A percentile compares a stretch with the other conserved stretches of the same genome.
Conservation (phyloP, 1,284 basidiomycete species). For the Coniferiporia sulphurascens region DNA sequence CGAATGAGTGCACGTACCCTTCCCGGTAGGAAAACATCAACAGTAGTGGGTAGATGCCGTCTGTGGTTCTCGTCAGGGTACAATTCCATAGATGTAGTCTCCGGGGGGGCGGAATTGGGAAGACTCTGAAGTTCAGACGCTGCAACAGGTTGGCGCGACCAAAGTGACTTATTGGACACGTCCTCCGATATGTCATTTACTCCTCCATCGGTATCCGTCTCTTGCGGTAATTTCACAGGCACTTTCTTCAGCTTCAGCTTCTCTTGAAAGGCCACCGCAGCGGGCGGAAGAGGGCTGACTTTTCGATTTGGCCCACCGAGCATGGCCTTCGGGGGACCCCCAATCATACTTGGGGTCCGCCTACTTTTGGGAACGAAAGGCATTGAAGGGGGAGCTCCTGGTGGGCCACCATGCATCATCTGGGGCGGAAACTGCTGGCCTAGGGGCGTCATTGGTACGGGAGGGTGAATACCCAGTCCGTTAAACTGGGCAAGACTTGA, state of each 20-base stretch:
- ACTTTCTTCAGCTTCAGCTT: conserved; percentile 59
- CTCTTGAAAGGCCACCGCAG: conserved; percentile 25
- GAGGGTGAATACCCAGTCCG: conserved; percentile 52
- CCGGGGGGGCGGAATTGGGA: conserved; percentile 36
- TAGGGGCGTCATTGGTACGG: conserved; percentile 58
- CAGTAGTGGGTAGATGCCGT: conserved; percentile 48
- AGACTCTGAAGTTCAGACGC: conserved; percentile 37
- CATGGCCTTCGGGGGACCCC: conserved; percentile 77
- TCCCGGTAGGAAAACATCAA: conserved; percentile 79
- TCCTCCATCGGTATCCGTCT: conserved; percentile 30
- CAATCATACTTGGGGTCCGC: conserved; percentile 62
- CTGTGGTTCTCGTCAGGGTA: conserved; percentile 62
- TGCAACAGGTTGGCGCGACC: conserved; percentile 58
- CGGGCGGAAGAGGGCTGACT: conserved; percentile 56
- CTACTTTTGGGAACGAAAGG: conserved; percentile 52
- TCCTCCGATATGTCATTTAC: conserved; percentile 38
- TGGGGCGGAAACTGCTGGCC: conserved; percentile 50
- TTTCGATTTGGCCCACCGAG: conserved; percentile 74
- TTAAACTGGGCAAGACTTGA: conserved; percentile 57
- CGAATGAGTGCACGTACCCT: conserved; percentile 45
- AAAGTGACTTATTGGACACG: conserved; percentile 38
- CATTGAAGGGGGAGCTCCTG: conserved; percentile 30
- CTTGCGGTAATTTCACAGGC: conserved; percentile 67
- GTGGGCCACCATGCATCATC: conserved; percentile 41
- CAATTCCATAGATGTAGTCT: conserved; percentile 45